Percentiles rank a stretch among this genome's conserved stretches.
Evolutionary conservation across 352 stramenopile genomes (phyloP).

Genomic region (Globisporangium paroecandrum): DNA sequence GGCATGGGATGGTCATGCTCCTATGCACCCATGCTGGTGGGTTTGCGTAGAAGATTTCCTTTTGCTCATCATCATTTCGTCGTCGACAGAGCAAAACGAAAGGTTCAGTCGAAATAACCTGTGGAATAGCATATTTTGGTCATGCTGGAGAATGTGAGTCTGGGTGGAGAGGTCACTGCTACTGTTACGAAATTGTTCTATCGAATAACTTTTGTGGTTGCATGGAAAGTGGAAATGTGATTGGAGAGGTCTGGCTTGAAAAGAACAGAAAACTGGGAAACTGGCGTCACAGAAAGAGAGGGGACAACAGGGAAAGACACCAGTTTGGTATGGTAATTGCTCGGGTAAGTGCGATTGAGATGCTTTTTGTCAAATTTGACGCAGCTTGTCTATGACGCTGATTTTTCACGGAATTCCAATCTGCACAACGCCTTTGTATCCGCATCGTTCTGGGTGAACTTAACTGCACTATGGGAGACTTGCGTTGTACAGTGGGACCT

Average conservation of each 20-base stretch:
- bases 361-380: neutral
- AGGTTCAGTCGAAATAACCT: neutral
- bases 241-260: neutral
- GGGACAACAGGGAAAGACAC: neutral
- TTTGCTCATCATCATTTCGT: neutral
- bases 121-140: neutral
- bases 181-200: neutral
- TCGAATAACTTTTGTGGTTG: neutral
- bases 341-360: neutral
- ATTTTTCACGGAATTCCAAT: neutral
- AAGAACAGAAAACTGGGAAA: neutral
- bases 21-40: neutral
- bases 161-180: neutral
- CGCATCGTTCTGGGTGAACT: too few relatives aligned
- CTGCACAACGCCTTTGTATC: too few relatives aligned
- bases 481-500: too few relatives aligned
- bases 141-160: neutral
- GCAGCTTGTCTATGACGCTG: neutral
- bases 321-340: neutral
- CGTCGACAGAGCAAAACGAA: neutral
- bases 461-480: too few relatives aligned
- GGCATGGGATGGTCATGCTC: neutral
- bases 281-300: constrained; percentile 6
- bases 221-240: neutral
- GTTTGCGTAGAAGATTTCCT: constrained; percentile 1